Base-by-base conservation (phyloP, 2,329 filamentous ascomycete species). In the Diaporthe ampelina region DNA sequence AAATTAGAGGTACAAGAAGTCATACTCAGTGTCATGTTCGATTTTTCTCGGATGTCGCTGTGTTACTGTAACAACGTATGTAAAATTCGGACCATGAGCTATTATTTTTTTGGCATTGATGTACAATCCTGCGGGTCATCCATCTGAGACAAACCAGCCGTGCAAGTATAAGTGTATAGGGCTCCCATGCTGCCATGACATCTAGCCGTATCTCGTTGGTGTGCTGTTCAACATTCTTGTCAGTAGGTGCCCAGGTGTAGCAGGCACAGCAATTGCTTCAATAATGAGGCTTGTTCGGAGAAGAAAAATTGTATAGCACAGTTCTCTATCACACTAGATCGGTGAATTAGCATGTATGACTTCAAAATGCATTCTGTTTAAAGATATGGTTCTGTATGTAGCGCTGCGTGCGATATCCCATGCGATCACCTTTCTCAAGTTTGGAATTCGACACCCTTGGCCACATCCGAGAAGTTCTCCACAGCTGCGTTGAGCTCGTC, bases 381-480 rank as follows among this genome's bases (percentile, higher is more conserved):
- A 17, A 56, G 3, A 56, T 21, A 21, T 17, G 15, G 26, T 56
- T 7, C 26, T 56, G 4, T 4, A 32, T 17, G 17, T 35, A 11
- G 17, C 9, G 9, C 19, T 57, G 5, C 54, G 5, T 43, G 10
- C 21, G 4, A 57, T 15, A n/a, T 4, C 29, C 32, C 17, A 5
- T 40, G 10, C 37, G 37, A 40, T 13, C 37, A 40, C 13, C 37
- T 40, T 13, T 15, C 37, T 59, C 35, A 59, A 59, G 7, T 24
- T 26, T 32, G n/a, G 17, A 70, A 29, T 2, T 74, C 65, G 29
- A 71, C 65, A 10, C 57, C 63, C 40, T 35, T 70, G 5, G 72
- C 72, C 8, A 65, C 48, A 26, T 52, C 26, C 10, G 57, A 52
- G 17, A 70, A 63, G 1, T 48, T 57, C 40, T 63, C 45, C 9